Evolutionary conservation across 768 basidiomycete genomes (phyloP).

Genomic region (Phanerodontia chrysosporium): DNA sequence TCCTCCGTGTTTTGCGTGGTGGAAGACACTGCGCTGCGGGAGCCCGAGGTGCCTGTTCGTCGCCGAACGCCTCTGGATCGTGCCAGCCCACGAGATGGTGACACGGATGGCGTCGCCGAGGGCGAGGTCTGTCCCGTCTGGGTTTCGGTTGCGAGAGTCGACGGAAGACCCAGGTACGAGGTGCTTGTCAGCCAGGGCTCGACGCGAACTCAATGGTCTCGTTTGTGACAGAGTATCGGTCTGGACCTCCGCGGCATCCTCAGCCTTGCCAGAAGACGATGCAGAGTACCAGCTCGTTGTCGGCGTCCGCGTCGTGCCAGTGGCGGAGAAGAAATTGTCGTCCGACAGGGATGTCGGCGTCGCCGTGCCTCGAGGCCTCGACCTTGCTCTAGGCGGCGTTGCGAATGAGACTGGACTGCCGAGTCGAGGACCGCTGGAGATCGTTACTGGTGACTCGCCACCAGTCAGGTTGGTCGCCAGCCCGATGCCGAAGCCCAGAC

Average conservation of each 20-base stretch:
- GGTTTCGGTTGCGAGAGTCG: conserved; percentile 33
- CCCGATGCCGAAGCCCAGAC: conserved; percentile 43
- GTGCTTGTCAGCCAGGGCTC: conserved; percentile 45
- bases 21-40: conserved; percentile 40
- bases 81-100: conserved; percentile 48
- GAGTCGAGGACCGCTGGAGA: conserved; percentile 59
- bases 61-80: conserved; percentile 57
- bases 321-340: conserved; percentile 44
- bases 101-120: conserved; percentile 34
- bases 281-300: conserved; percentile 34
- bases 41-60: conserved; percentile 36
- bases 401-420: conserved; percentile 39
- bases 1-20: conserved; percentile 36
- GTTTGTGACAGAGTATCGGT: conserved; percentile 32
- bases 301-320: conserved; percentile 24
- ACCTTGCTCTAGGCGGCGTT: conserved; percentile 39
- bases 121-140: conserved; percentile 38
- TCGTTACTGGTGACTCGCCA: conserved; percentile 63
- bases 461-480: conserved; percentile 35
- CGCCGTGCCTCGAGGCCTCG: conserved; percentile 22
- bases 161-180: conserved; percentile 55
- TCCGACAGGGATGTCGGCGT: conserved; percentile 32
- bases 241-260: conserved; percentile 23
- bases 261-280: conserved; percentile 23
- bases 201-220: conserved; percentile 36